Conservation (phyloP, 805 yeast genomes). For the Suhomyces pyralidae region DNA sequence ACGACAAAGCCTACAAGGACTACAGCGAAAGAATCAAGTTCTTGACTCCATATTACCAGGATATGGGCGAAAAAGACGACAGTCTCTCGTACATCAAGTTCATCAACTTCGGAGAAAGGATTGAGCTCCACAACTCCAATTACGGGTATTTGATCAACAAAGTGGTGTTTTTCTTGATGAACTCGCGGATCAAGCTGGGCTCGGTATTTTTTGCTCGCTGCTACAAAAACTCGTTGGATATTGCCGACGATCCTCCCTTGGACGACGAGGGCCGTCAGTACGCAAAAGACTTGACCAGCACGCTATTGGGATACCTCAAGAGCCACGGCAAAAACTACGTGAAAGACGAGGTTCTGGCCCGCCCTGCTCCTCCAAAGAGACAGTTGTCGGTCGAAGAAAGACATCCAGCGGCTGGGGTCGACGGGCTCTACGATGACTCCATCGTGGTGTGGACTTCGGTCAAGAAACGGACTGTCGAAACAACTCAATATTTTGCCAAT, state of each 20-base stretch:
- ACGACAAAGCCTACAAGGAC: conserved; percentile 69
- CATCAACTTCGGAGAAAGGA: conserved; percentile 84
- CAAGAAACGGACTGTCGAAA: conserved; percentile 75
- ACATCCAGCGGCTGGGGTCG: conserved; percentile 48
- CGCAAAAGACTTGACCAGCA: conserved; percentile 59
- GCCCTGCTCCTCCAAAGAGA: conserved; percentile 8
- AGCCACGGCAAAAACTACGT: conserved; percentile 33
- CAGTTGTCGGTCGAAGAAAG: conserved; percentile 34
- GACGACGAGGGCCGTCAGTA: conserved; percentile 70
- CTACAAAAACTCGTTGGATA: conserved; percentile 53
- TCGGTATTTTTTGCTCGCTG: conserved; percentile 91
- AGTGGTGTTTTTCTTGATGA: conserved; percentile 89
- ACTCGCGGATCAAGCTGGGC: conserved; percentile 81
- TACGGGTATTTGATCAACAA: conserved; percentile 88
- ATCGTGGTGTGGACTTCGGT: conserved; percentile 96
- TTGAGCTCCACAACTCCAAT: conserved; percentile 75
- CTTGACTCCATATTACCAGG: conserved; percentile 69
- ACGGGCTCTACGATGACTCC: conserved; percentile 57
- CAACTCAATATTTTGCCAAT: conserved; percentile 66
- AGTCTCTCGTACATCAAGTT: conserved; percentile 75
- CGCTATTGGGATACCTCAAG: conserved; percentile 45
- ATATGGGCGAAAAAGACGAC: conserved; percentile 53
- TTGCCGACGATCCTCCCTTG: conserved; percentile 76
- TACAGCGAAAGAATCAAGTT: conserved; percentile 68
- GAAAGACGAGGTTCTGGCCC: conserved; percentile 8